These are phyloP conservation scores for Ajuga chamaepitys DNA, from an alignment of 257 asterid genomes.

Conservation along the genomic window DNA sequence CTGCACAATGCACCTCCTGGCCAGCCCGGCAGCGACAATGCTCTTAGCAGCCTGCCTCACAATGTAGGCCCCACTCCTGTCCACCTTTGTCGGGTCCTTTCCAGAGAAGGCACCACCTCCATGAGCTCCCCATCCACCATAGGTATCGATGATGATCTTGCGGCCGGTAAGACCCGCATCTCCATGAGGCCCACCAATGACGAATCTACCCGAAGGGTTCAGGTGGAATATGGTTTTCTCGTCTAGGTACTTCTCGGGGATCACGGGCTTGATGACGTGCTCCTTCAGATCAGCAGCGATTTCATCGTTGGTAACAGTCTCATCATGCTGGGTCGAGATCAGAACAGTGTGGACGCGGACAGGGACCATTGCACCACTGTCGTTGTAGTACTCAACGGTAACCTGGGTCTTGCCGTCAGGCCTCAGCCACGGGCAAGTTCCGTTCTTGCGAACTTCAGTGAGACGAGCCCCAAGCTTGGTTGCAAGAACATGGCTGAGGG, in stretches of 20 bases:
- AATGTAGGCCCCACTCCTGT: constrained; percentile 35
- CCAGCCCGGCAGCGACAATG: constrained; percentile 34
- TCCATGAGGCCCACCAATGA: constrained; percentile 39
- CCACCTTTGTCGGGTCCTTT: constrained; percentile 11
- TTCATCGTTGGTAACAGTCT: constrained; percentile 33
- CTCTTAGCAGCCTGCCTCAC: constrained; percentile 41
- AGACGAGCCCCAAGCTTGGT: constrained; percentile 41
- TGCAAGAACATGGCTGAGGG: constrained; percentile 38
- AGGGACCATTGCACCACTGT: constrained; percentile 35
- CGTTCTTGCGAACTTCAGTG: constrained; percentile 35
- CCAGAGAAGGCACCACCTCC: too few relatives aligned
- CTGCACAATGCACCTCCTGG: constrained; percentile 41
- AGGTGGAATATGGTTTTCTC: constrained; percentile 40
- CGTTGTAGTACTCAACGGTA: constrained; percentile 36
- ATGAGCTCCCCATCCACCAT: too few relatives aligned
- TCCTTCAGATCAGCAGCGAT: constrained; percentile 32
- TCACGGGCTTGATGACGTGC: constrained; percentile 20
- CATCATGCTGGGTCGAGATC: constrained; percentile 40
- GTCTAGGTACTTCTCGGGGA: constrained; percentile 30
- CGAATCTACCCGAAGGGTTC: constrained; percentile 36
- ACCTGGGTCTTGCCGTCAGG: constrained; percentile 43
- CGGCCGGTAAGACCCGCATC: constrained; percentile 44
- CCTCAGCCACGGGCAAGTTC: constrained; percentile 37
- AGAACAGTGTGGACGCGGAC: constrained; percentile 35
- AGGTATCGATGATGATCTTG: constrained; percentile 32